Evolutionary conservation across 1,139 yeast species (phyloP), one percentile per base, ranked within the genome.

Genomic region (Taiozyma sp.): DNA sequence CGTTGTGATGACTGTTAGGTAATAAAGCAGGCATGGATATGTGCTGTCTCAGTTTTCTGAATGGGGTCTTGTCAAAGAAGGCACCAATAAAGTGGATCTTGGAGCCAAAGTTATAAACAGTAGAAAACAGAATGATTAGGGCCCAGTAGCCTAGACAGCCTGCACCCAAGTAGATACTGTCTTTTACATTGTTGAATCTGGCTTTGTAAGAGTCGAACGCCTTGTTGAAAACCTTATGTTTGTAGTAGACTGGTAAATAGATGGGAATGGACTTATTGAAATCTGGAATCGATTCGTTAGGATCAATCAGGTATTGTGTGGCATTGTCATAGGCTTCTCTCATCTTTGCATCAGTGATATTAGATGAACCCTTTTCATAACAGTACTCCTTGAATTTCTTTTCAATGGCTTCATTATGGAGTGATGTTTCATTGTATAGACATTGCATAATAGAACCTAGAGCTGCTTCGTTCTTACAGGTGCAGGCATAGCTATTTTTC

Each of bases 131-230:
- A 53, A 79, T 58, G 10, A 80, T 66, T 5, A 74, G 49, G 1
- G 68, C 72, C 81, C 83, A 79, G 57, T 71, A 79, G 0, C 76
- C 78, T 35, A 79, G 56, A 26, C 72, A 50, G 2, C 73, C 81
- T 24, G 72, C 63, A 7, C 85, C 84, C 54, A 75, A 71, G 53
- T 67, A 76, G 47, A 75, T 66, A 3, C 81, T 71, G 47, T 66
- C 61, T 49, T 70, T 72, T 43, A 69, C 60, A 57, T 68, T 78
- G 22, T 70, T 70, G 45, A 66, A 68, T 53, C 74, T 60, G 22
- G 46, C 50, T 45, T 53, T 51, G 24, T 49, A 64, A 10, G 80
- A 70, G 42, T 59, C 56, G 56, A 68, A 72, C 29, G 72, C 76
- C 42, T 67, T 68, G 1, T 51, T 50, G 60, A 68, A 76, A 2